phyloP scores from a whole-genome alignment of 768 basidiomycete genomes.

The Thelephora aurantiotincta region DNA sequence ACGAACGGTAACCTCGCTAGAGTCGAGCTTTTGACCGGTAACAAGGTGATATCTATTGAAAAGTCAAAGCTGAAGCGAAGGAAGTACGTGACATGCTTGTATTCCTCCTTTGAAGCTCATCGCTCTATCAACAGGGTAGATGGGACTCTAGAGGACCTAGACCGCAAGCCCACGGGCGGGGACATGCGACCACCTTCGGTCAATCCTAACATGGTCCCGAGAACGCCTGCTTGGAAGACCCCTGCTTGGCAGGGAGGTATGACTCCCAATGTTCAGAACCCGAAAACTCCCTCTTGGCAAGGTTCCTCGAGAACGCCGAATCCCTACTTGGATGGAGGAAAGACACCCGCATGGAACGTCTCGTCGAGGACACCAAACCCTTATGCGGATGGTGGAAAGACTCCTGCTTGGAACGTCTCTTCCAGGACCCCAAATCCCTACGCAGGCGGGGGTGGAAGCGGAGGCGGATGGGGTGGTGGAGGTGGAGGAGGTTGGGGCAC shows the following conservation, averaged over 20 bases:
- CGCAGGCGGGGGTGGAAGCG: constrained; percentile 10
- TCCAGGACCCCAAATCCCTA: constrained; percentile 36
- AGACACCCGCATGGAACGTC: constrained; percentile 38
- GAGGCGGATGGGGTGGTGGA: constrained; percentile 7
- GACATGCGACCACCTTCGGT: constrained; percentile 22
- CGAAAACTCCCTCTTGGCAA: constrained; percentile 53
- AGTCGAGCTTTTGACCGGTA: constrained; percentile 82
- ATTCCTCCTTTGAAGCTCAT: neutral
- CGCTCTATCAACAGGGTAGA: constrained; percentile 27
- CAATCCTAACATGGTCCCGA: constrained; percentile 48
- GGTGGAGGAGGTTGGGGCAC: constrained; percentile 4
- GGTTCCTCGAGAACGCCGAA: constrained; percentile 55
- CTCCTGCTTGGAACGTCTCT: constrained; percentile 34
- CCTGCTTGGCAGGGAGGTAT: neutral
- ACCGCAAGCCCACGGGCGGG: constrained; percentile 13
- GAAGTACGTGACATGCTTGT: constrained; percentile 26
- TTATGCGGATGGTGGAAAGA: constrained; percentile 28
- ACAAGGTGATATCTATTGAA: constrained; percentile 79
- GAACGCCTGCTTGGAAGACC: constrained; percentile 42
- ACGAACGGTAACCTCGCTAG: constrained; percentile 78
- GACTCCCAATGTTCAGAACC: neutral
- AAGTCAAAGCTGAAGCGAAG: constrained; percentile 64
- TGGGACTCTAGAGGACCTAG: constrained; percentile 41
- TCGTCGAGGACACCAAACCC: constrained; percentile 44
- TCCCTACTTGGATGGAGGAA: constrained; percentile 38